phyloP scores from a whole-genome alignment of 2,329 filamentous ascomycete species.

The Monosporascus sp. region DNA sequence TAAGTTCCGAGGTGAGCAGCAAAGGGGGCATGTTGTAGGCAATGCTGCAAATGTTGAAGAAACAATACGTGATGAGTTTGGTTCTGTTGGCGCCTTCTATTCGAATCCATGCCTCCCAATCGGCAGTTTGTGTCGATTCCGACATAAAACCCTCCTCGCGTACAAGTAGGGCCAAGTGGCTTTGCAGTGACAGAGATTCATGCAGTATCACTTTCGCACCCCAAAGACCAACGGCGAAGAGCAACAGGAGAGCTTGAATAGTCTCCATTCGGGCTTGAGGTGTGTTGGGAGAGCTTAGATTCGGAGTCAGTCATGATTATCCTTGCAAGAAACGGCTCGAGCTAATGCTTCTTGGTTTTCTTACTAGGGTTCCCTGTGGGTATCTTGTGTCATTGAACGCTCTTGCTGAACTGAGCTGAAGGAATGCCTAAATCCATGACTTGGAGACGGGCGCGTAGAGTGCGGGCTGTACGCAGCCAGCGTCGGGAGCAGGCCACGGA shows the following conservation, averaged over 20 bases:
- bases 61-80: constrained; percentile 55
- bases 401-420: constrained; percentile 55
- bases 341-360: constrained; percentile 13
- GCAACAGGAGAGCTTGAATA: constrained; percentile 56
- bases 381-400: constrained; percentile 51
- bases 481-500: constrained; percentile 51
- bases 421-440: constrained; percentile 50
- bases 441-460: constrained; percentile 54
- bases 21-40: constrained; percentile 56
- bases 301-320: constrained; percentile 7
- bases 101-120: constrained; percentile 57
- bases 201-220: constrained; percentile 55
- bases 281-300: constrained; percentile 49
- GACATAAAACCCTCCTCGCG: constrained; percentile 51
- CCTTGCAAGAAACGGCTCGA: background rate
- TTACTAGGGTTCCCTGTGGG: constrained; percentile 55
- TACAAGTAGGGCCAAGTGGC: constrained; percentile 50
- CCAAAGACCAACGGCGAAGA: constrained; percentile 57
- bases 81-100: constrained; percentile 52
- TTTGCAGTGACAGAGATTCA: constrained; percentile 55
- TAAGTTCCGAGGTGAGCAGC: constrained; percentile 54
- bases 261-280: constrained; percentile 57
- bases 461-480: constrained; percentile 55
- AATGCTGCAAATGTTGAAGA: constrained; percentile 58
- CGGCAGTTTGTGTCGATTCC: constrained; percentile 41